phyloP scores from a whole-genome alignment of 2,329 filamentous ascomycete genomes.

The Trichoderma hamatum region DNA sequence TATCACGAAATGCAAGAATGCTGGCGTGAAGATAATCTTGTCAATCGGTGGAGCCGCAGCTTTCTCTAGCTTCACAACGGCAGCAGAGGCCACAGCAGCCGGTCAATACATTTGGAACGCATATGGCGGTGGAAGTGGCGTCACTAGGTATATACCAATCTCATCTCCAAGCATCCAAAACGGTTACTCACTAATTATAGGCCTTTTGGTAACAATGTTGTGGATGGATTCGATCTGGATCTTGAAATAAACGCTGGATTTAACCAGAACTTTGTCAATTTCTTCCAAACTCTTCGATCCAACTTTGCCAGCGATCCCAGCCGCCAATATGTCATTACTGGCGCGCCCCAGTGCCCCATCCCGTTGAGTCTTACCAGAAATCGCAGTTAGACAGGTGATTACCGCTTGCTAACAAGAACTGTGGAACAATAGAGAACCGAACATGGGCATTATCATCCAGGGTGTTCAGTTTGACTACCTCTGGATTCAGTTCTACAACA shows the following conservation, averaged over 20 bases:
- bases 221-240: slow-evolving; percentile 38
- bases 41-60: slow-evolving; percentile 29
- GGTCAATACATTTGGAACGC: slow-evolving; percentile 30
- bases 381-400: background rate
- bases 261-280: slow-evolving; percentile 26
- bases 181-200: too few relatives aligned
- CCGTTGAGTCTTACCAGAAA: background rate
- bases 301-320: slow-evolving; percentile 30
- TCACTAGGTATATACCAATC: slow-evolving; percentile 24
- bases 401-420: background rate
- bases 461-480: slow-evolving; percentile 39
- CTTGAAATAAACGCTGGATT: slow-evolving; percentile 33
- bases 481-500: slow-evolving; percentile 55
- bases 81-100: slow-evolving; percentile 26
- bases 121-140: slow-evolving; percentile 26
- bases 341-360: slow-evolving; percentile 48
- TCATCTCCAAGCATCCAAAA: too few relatives aligned
- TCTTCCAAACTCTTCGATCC: slow-evolving; percentile 33
- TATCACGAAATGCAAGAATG: slow-evolving; percentile 27
- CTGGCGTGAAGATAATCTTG: slow-evolving; percentile 29
- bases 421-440: slow-evolving; percentile 30
- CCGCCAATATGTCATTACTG: slow-evolving; percentile 48
- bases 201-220: too few relatives aligned
- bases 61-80: slow-evolving; percentile 22
- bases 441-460: slow-evolving; percentile 49